Conservation (phyloP, 768 basidiomycete genomes). For the Podaxis carcinomalis region DNA sequence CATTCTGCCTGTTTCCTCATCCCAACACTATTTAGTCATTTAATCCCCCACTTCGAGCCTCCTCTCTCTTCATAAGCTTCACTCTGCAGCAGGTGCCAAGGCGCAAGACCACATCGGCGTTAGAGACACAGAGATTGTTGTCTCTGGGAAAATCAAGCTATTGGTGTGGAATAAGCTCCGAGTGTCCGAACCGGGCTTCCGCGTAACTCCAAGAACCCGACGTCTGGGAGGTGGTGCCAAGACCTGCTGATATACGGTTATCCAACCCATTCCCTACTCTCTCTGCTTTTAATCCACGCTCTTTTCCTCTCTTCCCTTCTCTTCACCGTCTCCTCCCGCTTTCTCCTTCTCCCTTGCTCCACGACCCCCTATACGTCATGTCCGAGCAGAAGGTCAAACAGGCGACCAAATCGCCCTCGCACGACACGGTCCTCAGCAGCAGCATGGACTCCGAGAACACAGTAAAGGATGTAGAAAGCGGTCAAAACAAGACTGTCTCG, state of each 20-base stretch:
- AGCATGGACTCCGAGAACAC: neutral
- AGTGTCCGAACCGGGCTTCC: conserved; percentile 10
- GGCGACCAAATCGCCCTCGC: neutral
- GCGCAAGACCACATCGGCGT: neutral
- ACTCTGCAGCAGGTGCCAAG: neutral
- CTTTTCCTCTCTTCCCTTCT: neutral
- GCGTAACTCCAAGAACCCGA: neutral
- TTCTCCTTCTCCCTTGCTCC: neutral
- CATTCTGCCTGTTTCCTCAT: neutral
- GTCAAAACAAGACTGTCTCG: conserved; percentile 15
- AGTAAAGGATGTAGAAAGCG: conserved; percentile 3
- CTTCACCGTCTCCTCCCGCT: neutral
- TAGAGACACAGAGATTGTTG: neutral
- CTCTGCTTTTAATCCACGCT: neutral
- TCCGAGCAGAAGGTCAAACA: neutral
- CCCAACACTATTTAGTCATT: no score
- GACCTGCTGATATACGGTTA: neutral
- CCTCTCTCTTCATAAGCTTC: neutral
- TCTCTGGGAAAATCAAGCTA: neutral
- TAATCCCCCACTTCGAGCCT: neutral
- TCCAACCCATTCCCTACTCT: neutral
- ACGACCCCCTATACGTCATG: neutral
- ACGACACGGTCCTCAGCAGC: neutral
- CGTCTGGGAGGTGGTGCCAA: neutral
- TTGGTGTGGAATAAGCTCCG: neutral